These are phyloP conservation scores for Dendrobium nobile DNA, from an alignment of 106 monocot genomes.

Conservation along the genomic window DNA sequence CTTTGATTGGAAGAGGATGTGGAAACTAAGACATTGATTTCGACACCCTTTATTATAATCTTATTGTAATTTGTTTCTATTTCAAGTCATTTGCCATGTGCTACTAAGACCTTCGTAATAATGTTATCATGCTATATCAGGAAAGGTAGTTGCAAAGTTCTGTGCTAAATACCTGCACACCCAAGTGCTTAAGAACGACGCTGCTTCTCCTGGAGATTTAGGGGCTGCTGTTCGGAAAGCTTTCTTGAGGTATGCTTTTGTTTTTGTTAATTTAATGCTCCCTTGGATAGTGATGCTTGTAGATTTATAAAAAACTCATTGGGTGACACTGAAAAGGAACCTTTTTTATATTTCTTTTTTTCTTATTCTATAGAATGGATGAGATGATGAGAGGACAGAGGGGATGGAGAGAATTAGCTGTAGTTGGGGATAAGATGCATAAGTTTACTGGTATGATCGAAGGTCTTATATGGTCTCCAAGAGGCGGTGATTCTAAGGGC, in stretches of 20 bases:
- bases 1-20: no score
- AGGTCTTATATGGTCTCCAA: slow-evolving; percentile 91
- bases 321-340: no score
- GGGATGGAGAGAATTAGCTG: slow-evolving; percentile 82
- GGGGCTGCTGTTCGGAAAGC: slow-evolving; percentile 63
- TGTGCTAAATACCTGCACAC: slow-evolving; percentile 84
- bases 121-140: slow-evolving; percentile 22
- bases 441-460: slow-evolving; percentile 84
- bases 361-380: slow-evolving; percentile 68
- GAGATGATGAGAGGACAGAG: slow-evolving; percentile 95
- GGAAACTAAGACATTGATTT: no score
- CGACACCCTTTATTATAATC: no score
- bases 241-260: slow-evolving; percentile 63
- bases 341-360: background rate
- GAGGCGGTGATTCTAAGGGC: slow-evolving; percentile 40
- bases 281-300: no score
- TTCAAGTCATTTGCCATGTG: no score
- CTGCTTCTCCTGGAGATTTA: slow-evolving; percentile 62
- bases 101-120: no score
- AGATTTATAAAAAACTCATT: no score
- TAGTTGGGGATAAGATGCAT: slow-evolving; percentile 77
- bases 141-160: slow-evolving; percentile 88
- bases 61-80: no score
- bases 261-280: background rate
- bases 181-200: slow-evolving; percentile 66